Base-by-base conservation (phyloP, 2,329 filamentous ascomycete genomes). In the Coniochaeta sp. region DNA sequence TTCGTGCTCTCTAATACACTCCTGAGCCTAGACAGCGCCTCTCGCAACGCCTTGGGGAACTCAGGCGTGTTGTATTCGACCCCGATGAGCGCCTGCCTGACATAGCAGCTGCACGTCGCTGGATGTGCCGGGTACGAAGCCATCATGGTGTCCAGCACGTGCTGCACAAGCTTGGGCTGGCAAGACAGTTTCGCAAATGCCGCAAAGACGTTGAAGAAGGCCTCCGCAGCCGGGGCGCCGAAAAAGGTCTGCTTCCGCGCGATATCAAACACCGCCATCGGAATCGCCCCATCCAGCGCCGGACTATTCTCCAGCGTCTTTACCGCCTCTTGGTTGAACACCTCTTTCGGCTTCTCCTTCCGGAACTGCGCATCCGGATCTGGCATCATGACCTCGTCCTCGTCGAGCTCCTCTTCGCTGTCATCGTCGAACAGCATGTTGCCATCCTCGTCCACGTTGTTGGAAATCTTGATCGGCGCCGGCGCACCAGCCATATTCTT, bases 231-330 rank as follows among this genome's bases (percentile, higher is more conserved):
- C 1, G 79, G 76, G 1, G 86, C 74, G 62, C 83, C 84, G 71
- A 88, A 86, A 65, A 89, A 86, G 58, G 89, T 83, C 67, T 96
- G 88, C 72, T 89, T 91, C 76, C 87, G 86, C 6, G 92, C 88
- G 24, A 91, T 86, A 68, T 96, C 91, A 69, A 96, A 97, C 56
- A 99, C 90, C 43, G 93, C 92, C 60, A 92, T 83, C 1, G 95
- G 93, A 66, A 99, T 96, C 17, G 91, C 95, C n/a, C 95, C 95
- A 62, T 89, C 90, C 64, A 97, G 81, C 11, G 91, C 91, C 4
- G 93, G 92, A 56, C 92, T 93, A 31, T 57, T 36, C 68, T 89
- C 80, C 64, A 96, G 77, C 59, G 79, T 77, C 65, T 74, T 69
- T 4, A 75, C 72, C 0, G 76, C 74, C 60, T 79, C 73, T 60